These are phyloP conservation scores for Uronychia setigera DNA, from an alignment of 73 alveolate genomes.

Conservation along the genomic window DNA sequence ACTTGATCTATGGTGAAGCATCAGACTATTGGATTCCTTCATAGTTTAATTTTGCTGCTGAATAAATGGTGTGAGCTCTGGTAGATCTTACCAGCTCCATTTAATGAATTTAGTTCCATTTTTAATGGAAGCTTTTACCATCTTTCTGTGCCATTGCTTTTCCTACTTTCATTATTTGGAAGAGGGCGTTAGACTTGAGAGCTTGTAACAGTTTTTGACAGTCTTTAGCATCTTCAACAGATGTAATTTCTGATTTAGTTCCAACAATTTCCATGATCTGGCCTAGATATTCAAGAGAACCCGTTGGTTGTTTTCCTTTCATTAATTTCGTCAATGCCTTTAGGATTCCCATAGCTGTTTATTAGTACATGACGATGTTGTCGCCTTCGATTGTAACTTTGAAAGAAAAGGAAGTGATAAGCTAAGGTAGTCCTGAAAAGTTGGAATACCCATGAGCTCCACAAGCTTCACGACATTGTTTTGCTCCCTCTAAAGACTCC, in stretches of 20 bases:
- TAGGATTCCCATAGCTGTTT: conserved; percentile 41
- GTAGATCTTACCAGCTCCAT: conserved; percentile 35
- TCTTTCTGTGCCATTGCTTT: neutral
- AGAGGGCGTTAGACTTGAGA: conserved; percentile 33
- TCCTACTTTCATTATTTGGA: neutral
- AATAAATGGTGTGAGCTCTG: conserved; percentile 31
- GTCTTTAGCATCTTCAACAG: neutral
- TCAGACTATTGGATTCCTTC: neutral
- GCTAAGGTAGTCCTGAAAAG: conserved; percentile 63
- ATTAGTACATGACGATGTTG: conserved; percentile 36
- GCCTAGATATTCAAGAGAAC: conserved; percentile 4
- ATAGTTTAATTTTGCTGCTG: conserved; percentile 20
- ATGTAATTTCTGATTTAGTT: conserved; percentile 6
- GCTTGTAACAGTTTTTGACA: conserved; percentile 26
- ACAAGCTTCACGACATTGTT: conserved; percentile 65
- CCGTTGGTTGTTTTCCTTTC: conserved; percentile 29
- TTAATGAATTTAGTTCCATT: conserved; percentile 20
- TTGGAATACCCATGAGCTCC: conserved; percentile 88
- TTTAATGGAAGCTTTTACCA: conserved; percentile 17
- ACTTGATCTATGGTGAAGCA: neutral
- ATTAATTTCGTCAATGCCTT: conserved; percentile 25
- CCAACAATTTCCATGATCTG: conserved; percentile 11
- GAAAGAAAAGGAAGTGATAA: conserved; percentile 23
- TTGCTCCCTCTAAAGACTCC: conserved; percentile 65
- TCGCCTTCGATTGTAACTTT: conserved; percentile 63